These are phyloP conservation scores for Ziziphus jujuba DNA, from an alignment of 306 rosid species.

Conservation along the genomic window DNA sequence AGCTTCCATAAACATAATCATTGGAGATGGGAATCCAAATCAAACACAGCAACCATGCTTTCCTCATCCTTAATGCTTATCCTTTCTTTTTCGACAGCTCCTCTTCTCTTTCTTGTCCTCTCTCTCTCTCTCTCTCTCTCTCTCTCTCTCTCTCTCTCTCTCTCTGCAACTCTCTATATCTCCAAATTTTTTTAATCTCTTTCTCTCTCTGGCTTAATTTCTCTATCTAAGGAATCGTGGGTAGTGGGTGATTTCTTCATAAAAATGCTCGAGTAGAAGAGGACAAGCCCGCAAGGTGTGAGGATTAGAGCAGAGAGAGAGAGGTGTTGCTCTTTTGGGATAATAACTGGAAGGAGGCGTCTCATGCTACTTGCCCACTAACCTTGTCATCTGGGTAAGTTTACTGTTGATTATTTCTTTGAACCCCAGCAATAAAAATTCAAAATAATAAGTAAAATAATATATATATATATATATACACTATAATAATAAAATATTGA, in stretches of 20 bases:
- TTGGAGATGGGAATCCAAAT: too few relatives aligned
- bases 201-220: background rate
- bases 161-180: background rate
- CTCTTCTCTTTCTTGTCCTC: conserved; percentile 36
- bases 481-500: background rate
- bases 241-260: conserved; percentile 37
- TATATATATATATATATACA: too few relatives aligned
- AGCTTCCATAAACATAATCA: too few relatives aligned
- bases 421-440: conserved; percentile 17
- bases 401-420: conserved; percentile 59
- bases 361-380: conserved; percentile 53
- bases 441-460: background rate
- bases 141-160: conserved; percentile 13
- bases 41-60: too few relatives aligned
- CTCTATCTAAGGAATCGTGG: conserved; percentile 7
- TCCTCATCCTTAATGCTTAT: conserved; percentile 98
- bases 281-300: conserved; percentile 1
- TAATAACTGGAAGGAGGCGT: background rate
- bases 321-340: conserved; percentile 12
- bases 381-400: conserved; percentile 57
- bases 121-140: conserved; percentile 16
- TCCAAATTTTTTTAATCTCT: background rate
- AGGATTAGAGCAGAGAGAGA: background rate
- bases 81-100: conserved; percentile 46
- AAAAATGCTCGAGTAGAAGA: conserved; percentile 26